Evolutionary conservation across 2,329 filamentous ascomycete genomes (phyloP).

Genomic region (Pleoardoris graminearum): DNA sequence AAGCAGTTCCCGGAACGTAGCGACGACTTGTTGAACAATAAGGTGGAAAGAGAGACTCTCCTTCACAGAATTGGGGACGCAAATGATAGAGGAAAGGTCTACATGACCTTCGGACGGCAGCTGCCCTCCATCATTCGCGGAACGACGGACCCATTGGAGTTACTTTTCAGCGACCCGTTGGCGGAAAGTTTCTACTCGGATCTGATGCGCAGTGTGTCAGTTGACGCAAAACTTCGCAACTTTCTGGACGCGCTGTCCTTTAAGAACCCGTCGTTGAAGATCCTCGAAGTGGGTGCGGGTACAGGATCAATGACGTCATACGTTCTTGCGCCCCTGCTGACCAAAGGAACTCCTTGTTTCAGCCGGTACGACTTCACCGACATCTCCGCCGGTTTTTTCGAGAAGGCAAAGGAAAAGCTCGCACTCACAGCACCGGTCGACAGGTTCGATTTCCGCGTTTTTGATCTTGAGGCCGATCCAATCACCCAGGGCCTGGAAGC

Average conservation of each 20-base stretch:
- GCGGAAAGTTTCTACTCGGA: not conserved
- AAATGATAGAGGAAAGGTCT: not conserved
- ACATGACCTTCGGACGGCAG: not conserved
- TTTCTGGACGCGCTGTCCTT: slow-evolving; percentile 24
- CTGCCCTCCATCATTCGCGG: not conserved
- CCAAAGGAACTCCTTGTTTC: not conserved
- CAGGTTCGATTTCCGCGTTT: not conserved
- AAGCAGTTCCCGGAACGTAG: not conserved
- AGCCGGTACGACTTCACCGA: slow-evolving; percentile 16
- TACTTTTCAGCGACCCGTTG: not conserved
- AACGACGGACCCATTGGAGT: not conserved
- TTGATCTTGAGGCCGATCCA: not conserved
- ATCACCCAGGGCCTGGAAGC: not conserved
- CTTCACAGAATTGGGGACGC: not conserved
- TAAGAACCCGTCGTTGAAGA: slow-evolving; percentile 10
- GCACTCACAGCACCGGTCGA: not conserved
- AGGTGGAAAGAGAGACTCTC: not conserved
- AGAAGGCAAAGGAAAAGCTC: not conserved
- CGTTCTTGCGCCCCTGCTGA: not conserved
- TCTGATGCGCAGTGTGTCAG: not conserved
- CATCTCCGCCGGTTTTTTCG: slow-evolving; percentile 13
- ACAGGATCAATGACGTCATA: slow-evolving; percentile 9
- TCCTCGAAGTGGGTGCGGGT: slow-evolving; percentile 18
- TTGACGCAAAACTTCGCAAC: slow-evolving; percentile 3
- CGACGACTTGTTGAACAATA: not conserved